Base-by-base conservation (phyloP, 495 filamentous ascomycete species). In the Penicillium turbatum region DNA sequence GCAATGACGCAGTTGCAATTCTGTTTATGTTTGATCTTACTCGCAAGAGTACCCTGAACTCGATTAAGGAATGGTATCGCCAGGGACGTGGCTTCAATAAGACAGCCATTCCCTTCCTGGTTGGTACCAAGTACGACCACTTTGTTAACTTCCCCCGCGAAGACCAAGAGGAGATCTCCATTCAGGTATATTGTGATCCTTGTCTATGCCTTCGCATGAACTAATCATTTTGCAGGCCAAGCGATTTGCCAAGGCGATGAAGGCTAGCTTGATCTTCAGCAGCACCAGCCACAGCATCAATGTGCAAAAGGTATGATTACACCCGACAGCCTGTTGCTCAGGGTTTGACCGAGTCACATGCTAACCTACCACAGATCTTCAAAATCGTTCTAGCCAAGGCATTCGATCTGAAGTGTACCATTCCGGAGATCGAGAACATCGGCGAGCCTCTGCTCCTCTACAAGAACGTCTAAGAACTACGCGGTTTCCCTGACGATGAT, bases 1-100 rank as follows among this genome's bases (percentile, higher is more conserved):
- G 93, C 80, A 98, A 98, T 67, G 93, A 98, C 64, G 93, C 93
- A 2, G 93, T 98, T 19, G 93, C 93, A 31, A 97, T 98, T 55
- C 77, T 98, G 13, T 98, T 98, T 79, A 98, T 98, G 93, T 98
- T 98, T 66, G 93, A 98, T 64, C 79, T 98, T 53, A 97, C 93
- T 31, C 80, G 93, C 58, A 98, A 98, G 80, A 96, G 92, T 74
- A 98, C 93, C 0, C 75, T 98, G 53, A 98, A 98, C 70, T 93
- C 88, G 36, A 96, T 98, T 77, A 98, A 97, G 79, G 93, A 98
- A 70, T 98, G 93, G 93, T 98, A 98, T 67, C 84, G 93, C 38
- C 93, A 98, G 71, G 93, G 95, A 15, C 84, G 93, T 44, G 93
- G 93, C 1, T 98, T 98, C 74, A 98, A 98, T 79, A 97, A 97